A percentile compares a stretch with the other conserved stretches of the same genome.
phyloP scores from a whole-genome alignment of 2,329 filamentous ascomycete genomes.

The Xylariales sp. region DNA sequence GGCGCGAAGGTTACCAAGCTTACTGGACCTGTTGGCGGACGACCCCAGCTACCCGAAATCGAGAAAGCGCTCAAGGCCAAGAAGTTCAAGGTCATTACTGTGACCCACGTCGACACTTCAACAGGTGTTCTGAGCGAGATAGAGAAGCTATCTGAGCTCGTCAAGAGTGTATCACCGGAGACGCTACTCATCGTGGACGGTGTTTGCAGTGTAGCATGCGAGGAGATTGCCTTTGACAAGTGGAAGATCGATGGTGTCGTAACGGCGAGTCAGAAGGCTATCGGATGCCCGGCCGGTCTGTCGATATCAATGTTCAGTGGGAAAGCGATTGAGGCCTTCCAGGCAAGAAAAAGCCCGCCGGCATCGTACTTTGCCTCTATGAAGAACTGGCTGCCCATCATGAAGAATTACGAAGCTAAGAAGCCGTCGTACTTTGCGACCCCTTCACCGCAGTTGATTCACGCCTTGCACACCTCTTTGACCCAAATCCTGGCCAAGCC shows the following conservation, averaged over 20 bases:
- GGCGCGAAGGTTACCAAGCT: slow-evolving; percentile 86
- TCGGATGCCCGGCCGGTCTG: slow-evolving; percentile 89
- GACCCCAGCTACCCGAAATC: slow-evolving; percentile 80
- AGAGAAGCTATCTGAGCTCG: slow-evolving; percentile 74
- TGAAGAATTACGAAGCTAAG: slow-evolving; percentile 98
- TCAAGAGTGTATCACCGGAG: slow-evolving; percentile 81
- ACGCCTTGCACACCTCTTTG: slow-evolving; percentile 84
- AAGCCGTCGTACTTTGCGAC: slow-evolving; percentile 98
- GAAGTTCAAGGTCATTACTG: slow-evolving; percentile 88
- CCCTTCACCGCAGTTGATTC: slow-evolving; percentile 88
- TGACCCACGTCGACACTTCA: slow-evolving; percentile 96
- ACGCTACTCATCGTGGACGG: slow-evolving; percentile 92
- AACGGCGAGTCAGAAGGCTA: slow-evolving; percentile 94
- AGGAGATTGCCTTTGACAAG: slow-evolving; percentile 93
- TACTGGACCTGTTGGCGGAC: slow-evolving; percentile 81
- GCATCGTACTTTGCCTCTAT: slow-evolving; percentile 92
- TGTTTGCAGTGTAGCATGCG: slow-evolving; percentile 92
- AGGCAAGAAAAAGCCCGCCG: slow-evolving; percentile 75
- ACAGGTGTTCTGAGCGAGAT: slow-evolving; percentile 93
- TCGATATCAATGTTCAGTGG: slow-evolving; percentile 93
- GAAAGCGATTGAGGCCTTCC: slow-evolving; percentile 75
- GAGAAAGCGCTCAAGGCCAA: slow-evolving; percentile 86
- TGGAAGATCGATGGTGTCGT: slow-evolving; percentile 92
- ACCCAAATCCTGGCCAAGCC: slow-evolving; percentile 79
- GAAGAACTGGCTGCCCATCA: slow-evolving; percentile 97